A percentile compares a stretch with the other conserved stretches of the same genome.
Conservation (phyloP, 23 red algal species). For the Rhodosorus marinus region DNA sequence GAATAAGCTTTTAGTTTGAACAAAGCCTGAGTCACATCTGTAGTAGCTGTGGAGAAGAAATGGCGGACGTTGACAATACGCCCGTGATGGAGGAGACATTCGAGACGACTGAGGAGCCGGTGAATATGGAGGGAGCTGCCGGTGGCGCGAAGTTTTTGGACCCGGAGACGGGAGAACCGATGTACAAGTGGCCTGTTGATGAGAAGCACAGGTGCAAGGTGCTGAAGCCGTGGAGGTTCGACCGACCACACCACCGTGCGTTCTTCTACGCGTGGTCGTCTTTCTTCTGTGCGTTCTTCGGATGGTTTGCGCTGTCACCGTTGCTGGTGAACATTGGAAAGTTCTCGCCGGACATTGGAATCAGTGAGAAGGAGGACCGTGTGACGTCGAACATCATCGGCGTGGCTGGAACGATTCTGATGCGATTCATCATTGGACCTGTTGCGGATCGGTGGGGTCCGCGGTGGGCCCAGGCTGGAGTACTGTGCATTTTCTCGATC, state of each 20-base stretch:
- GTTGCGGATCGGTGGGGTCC: constrained; percentile 47
- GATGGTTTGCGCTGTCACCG: constrained; percentile 40
- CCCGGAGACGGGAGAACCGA: too few relatives aligned
- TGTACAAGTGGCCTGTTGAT: too few relatives aligned
- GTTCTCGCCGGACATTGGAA: too few relatives aligned
- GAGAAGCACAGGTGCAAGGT: background rate
- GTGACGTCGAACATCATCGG: constrained; percentile 29
- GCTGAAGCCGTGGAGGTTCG: constrained; percentile 14
- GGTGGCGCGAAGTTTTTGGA: too few relatives aligned
- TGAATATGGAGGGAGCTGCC: too few relatives aligned
- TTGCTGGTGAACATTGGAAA: constrained; percentile 21
- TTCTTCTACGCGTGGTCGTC: constrained; percentile 58
- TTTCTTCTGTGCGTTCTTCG: constrained; percentile 53
- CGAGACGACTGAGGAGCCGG: too few relatives aligned
- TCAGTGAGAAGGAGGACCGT: too few relatives aligned
- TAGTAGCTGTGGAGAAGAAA: too few relatives aligned
- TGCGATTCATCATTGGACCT: constrained; percentile 26
- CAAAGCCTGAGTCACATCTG: too few relatives aligned
- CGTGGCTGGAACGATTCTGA: constrained; percentile 25
- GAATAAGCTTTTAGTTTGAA: too few relatives aligned
- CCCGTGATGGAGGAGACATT: too few relatives aligned
- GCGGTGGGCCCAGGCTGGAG: constrained; percentile 5
- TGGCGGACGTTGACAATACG: too few relatives aligned
- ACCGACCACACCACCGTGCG: constrained; percentile 38
- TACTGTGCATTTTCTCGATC: constrained; percentile 31